These are phyloP conservation scores for Colletotrichum cordylinicola DNA, from an alignment of 2,329 filamentous ascomycete species.

Conservation along the genomic window DNA sequence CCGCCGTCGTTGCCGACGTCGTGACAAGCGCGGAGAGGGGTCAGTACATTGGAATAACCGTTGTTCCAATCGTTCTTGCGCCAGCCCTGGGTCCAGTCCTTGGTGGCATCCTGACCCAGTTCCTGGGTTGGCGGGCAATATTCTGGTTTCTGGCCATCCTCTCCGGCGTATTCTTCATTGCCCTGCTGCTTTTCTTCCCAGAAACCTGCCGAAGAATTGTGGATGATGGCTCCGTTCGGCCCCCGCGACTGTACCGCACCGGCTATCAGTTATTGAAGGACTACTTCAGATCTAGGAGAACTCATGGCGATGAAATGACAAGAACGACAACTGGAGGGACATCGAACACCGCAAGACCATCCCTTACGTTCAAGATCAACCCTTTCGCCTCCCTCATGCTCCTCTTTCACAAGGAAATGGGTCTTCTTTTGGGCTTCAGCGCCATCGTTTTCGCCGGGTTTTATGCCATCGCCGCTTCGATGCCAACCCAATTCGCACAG, in stretches of 20 bases:
- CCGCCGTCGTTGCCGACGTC: slow-evolving; percentile 68
- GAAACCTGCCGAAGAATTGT: slow-evolving; percentile 56
- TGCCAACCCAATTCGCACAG: slow-evolving; percentile 46
- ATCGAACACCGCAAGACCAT: slow-evolving; percentile 22
- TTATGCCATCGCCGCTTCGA: slow-evolving; percentile 50
- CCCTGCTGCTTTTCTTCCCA: slow-evolving; percentile 44
- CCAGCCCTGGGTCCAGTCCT: slow-evolving; percentile 48
- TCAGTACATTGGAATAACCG: slow-evolving; percentile 44
- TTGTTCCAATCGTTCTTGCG: slow-evolving; percentile 48
- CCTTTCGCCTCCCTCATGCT: slow-evolving; percentile 45
- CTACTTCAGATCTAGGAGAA: slow-evolving; percentile 10
- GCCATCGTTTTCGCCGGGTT: slow-evolving; percentile 55
- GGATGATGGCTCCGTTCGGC: slow-evolving; percentile 55
- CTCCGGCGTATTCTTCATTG: slow-evolving; percentile 36
- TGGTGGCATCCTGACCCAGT: slow-evolving; percentile 42
- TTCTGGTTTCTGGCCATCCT: slow-evolving; percentile 42
- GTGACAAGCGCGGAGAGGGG: slow-evolving; percentile 55
- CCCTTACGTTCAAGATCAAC: slow-evolving; percentile 45
- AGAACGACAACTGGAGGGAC: slow-evolving; percentile 2
- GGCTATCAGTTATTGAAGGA: slow-evolving; percentile 30
- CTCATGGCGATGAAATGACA: background rate
- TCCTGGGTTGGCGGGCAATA: slow-evolving; percentile 47
- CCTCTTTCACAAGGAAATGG: slow-evolving; percentile 46
- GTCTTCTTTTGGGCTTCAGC: slow-evolving; percentile 48
- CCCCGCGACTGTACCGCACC: slow-evolving; percentile 42